phyloP scores from a whole-genome alignment of 495 filamentous ascomycete genomes.

The Penicillium malachiteum region DNA sequence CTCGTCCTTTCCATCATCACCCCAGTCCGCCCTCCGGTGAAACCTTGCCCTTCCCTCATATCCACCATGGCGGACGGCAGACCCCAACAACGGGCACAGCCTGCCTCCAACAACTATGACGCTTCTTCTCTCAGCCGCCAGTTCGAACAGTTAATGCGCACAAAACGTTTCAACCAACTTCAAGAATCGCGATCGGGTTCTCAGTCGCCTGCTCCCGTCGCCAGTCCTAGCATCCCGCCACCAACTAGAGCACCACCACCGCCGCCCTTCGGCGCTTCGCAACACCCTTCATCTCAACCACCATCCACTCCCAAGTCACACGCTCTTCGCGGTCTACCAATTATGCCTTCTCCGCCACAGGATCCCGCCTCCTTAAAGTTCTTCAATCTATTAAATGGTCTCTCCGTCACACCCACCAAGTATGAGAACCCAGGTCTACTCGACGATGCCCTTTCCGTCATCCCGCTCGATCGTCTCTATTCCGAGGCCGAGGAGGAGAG shows the following conservation, averaged over 20 bases:
- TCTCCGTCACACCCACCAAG: constrained; percentile 81
- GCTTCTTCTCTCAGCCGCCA: constrained; percentile 54
- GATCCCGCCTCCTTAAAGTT: constrained; percentile 77
- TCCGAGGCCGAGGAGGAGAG: constrained; percentile 90
- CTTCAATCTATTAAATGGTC: constrained; percentile 72
- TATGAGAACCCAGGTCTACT: constrained; percentile 97
- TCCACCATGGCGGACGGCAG: constrained; percentile 42
- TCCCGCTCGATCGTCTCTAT: constrained; percentile 92
- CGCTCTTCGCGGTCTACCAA: constrained; percentile 67
- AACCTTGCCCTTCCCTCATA: constrained; percentile 14
- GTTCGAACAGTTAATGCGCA: constrained; percentile 77
- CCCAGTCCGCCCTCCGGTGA: constrained; percentile 29
- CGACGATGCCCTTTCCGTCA: constrained; percentile 82
- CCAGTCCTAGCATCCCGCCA: constrained; percentile 29
- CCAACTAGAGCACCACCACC: constrained; percentile 43
- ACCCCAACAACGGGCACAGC: constrained; percentile 32
- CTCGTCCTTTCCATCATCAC: background rate
- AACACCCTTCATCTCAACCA: constrained; percentile 40
- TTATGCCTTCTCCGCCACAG: constrained; percentile 74
- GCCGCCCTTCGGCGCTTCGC: constrained; percentile 34
- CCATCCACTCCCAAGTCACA: constrained; percentile 51
- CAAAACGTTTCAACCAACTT: constrained; percentile 75
- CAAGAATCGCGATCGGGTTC: constrained; percentile 57
- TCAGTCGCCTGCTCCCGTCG: constrained; percentile 36
- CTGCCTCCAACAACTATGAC: constrained; percentile 39